Evolutionary conservation across 805 yeast species (phyloP), one percentile per base, ranked within the genome.

Genomic region (Clavispora vitiphila): DNA sequence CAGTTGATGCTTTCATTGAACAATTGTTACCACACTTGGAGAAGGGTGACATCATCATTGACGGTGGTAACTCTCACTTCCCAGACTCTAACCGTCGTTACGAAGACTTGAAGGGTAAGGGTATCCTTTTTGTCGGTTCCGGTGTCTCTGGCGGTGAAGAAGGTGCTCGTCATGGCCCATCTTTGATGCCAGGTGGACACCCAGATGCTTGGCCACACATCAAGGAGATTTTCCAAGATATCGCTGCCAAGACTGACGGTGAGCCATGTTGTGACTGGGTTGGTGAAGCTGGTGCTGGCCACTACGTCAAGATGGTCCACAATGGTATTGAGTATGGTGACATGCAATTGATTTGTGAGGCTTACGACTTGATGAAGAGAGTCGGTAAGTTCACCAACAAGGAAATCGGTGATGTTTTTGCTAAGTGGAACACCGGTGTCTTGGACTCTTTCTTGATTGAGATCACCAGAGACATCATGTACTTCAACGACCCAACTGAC

Each of bases 181-280:
- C 98, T 50, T 79, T 91, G 70, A 91, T 91, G 99, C 99, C 99
- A 58, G 99, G 99, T 82, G 99, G 99, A 67, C 86, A 88, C 64
- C 78, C 75, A 57, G 96, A 86, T 61, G 99, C 99, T 52, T 91
- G 99, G 99, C 98, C 98, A 56, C 95, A 87, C 73, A 86, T 91
- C 65, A 91, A 91, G 82, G 83, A 81, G 50, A 93, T 91, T 62
- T 89, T 91, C 88, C 99, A 91, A 75, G 80, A 90, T 42, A 86
- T 93, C 59, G 74, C 97, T 42, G 98, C 99, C 65, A 89, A 91
- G 77, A 70, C 95, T 49, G 96, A 93, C 63, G 96, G 96, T 59
- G 97, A 93, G 76, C 96, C 99, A 65, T 91, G 99, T 76, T 91
- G 99, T 76, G 99, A 91, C 81, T 91, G 99, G 99, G 97, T 91